Base-by-base conservation (phyloP, 1,139 yeast genomes). In the Scheffersomyces lignicola region DNA sequence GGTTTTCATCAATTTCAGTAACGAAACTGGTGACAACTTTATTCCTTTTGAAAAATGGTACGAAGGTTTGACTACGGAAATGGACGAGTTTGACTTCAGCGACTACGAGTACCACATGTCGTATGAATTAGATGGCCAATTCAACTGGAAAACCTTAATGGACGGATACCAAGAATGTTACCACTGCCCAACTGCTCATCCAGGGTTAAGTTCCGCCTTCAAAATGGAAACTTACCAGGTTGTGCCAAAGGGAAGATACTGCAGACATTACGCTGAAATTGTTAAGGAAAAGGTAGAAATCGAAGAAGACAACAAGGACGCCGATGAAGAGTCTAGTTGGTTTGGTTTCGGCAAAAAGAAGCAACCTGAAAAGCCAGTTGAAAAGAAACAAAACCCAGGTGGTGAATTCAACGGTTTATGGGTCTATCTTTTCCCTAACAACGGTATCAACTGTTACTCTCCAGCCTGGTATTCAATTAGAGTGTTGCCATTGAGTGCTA, bases 81-180 rank as follows among this genome's bases (percentile, higher is more conserved):
- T 76, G 67, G 61, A 64, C 38, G 83, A 76, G 52, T 77, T 65
- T 51, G 83, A 78, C 51, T 78, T 78, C 47, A 56, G 60, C 22
- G 83, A 78, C 52, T 78, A 78, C 48, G 83, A 78, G 46, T 78
- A 76, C 54, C 77, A 77, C 55, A 76, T 77, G 82, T 73, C 80
- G n/a, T 78, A 77, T 46, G 82, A 78, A 51, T 63, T 78, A 33
- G 80, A 76, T 44, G 83, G 83, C 35, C 62, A 73, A 46, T 78
- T 78, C 58, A 78, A 78, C 56, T 78, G 83, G 83, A 78, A 78
- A 49, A 78, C 83, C 2, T 64, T 78, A 42, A 76, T 78, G 81
- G 83, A 78, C 49, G 83, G 83, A 3, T 78, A 78, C 56, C 81
- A 78, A 56, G 83, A 78, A 54, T 78, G 83, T 44, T 77, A 77